These are phyloP conservation scores for Pseudisothecium myosuroides DNA, from an alignment of 225 moss, liverwort and hornwort species.

Conservation along the genomic window DNA sequence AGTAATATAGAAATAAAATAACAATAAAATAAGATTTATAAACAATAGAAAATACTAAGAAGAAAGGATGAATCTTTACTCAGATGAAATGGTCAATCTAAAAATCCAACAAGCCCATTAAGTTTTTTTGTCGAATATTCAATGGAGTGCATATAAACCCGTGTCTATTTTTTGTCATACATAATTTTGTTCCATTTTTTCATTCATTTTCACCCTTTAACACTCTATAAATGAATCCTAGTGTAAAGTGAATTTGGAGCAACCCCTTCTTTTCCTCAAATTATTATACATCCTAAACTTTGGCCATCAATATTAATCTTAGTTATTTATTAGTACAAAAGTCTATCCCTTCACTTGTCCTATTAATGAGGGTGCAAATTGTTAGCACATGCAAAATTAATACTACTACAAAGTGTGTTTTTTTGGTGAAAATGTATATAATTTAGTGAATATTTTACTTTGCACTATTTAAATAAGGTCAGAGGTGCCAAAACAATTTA, in stretches of 20 bases:
- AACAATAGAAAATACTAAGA: not conserved
- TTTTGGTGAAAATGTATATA: not conserved
- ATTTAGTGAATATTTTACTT: not conserved
- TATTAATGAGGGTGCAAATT: not conserved
- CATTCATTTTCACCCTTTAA: not conserved
- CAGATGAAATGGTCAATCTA: accelerated
- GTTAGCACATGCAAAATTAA: not conserved
- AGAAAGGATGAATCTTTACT: not conserved
- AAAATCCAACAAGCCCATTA: not conserved
- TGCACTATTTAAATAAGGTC: not conserved
- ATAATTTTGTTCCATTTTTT: not conserved
- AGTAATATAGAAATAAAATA: not conserved
- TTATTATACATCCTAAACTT: too few relatives aligned
- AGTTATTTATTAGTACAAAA: too few relatives aligned
- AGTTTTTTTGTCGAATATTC: accelerated
- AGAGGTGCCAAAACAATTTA: not conserved
- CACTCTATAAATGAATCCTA: not conserved
- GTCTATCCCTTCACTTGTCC: not conserved
- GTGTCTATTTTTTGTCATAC: accelerated
- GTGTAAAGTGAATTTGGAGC: not conserved
- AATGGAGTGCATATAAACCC: accelerated
- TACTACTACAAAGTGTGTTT: accelerated
- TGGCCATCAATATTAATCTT: too few relatives aligned
- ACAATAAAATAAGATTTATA: not conserved
- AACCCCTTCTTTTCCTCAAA: accelerated